Conservation (phyloP, 192 early-diverging fungal genomes). For the Coemansia sp. region DNA sequence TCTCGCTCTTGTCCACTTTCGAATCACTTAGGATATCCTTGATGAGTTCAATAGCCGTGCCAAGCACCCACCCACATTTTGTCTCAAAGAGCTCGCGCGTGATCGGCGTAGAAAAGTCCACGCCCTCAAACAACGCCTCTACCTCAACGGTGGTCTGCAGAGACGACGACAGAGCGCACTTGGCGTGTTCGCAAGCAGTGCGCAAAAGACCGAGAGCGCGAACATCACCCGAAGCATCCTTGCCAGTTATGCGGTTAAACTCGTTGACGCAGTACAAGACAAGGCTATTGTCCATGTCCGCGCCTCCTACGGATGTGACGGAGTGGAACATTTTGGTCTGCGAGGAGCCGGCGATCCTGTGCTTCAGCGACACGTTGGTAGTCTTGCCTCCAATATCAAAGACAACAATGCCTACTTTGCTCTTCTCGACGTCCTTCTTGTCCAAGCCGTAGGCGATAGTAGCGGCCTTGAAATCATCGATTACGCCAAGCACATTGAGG, state of each 20-base stretch:
- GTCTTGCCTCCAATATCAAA: slow-evolving; percentile 98
- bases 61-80: slow-evolving; percentile 94
- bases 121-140: slow-evolving; percentile 96
- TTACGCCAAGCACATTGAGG: slow-evolving; percentile 96
- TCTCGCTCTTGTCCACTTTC: slow-evolving; percentile 89
- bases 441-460: slow-evolving; percentile 98
- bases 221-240: slow-evolving; percentile 83
- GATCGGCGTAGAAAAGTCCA: slow-evolving; percentile 95
- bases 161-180: slow-evolving; percentile 94
- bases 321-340: too few relatives aligned
- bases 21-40: slow-evolving; percentile 93
- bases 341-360: too few relatives aligned
- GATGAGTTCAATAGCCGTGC: slow-evolving; percentile 90
- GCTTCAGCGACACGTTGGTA: slow-evolving; percentile 96
- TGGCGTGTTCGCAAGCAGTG: slow-evolving; percentile 97
- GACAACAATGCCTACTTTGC: slow-evolving; percentile 92
- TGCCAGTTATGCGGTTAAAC: too few relatives aligned
- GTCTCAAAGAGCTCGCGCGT: slow-evolving; percentile 99
- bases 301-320: slow-evolving; percentile 98
- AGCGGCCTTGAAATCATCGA: slow-evolving; percentile 97
- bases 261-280: slow-evolving; percentile 92
- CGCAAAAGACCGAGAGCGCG: slow-evolving; percentile 96
- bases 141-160: slow-evolving; percentile 96
- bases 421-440: slow-evolving; percentile 88
- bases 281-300: slow-evolving; percentile 98